Percentiles rank a stretch among this genome's conserved stretches.
Conservation (phyloP, 179 eudicot genomes). For the Beta corolliflora region DNA sequence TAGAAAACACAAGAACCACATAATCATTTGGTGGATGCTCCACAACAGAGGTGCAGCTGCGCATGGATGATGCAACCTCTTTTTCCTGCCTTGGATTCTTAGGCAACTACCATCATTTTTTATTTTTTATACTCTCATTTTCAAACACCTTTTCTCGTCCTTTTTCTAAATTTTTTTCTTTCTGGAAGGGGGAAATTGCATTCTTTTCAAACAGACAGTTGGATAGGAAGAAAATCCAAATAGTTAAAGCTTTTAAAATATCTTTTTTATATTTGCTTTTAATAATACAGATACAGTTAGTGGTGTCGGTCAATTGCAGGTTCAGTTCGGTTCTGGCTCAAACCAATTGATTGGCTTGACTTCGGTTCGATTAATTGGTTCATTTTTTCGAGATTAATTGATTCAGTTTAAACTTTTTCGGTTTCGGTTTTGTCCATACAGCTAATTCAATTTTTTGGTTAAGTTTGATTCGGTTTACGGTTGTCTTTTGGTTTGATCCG, state of each 20-base stretch:
- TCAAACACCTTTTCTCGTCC: neutral
- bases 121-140: neutral
- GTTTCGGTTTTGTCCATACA: too few species aligned
- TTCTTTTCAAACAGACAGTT: conserved; percentile 16
- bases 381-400: too few species aligned
- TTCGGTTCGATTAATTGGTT: too few species aligned
- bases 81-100: conserved; percentile 27
- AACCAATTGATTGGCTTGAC: too few species aligned
- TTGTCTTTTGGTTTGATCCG: too few species aligned
- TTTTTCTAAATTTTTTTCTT: neutral
- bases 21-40: neutral
- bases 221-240: conserved; percentile 14
- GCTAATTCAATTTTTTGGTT: too few species aligned
- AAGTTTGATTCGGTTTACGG: too few species aligned
- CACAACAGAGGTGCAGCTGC: conserved; percentile 11
- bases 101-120: conserved; percentile 8
- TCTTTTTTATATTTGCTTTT: neutral
- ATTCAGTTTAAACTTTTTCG: too few species aligned
- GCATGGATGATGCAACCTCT: conserved; percentile 2
- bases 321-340: too few species aligned
- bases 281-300: too few species aligned
- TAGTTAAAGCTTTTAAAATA: conserved; percentile 2
- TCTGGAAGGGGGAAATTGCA: neutral
- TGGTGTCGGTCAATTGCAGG: too few species aligned
- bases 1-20: conserved; percentile 1